Percentiles rank a stretch among this genome's conserved stretches.
Evolutionary conservation across 2,329 filamentous ascomycete species (phyloP).

Genomic region (Exophiala bonariae): DNA sequence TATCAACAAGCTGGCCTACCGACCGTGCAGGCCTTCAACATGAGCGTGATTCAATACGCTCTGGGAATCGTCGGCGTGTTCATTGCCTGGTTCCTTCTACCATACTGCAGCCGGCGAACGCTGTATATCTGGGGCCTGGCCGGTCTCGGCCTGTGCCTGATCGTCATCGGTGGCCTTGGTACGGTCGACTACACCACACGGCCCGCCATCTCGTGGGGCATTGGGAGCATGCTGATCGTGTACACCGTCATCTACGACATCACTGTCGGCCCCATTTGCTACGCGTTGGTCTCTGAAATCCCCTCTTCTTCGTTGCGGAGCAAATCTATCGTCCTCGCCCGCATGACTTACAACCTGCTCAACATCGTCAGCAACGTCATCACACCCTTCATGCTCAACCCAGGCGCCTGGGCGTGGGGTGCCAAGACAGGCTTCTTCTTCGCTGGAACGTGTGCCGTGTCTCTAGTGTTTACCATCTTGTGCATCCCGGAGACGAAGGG

Average conservation of each 20-base stretch:
- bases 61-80: constrained; percentile 32
- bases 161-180: constrained; percentile 30
- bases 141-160: constrained; percentile 40
- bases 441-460: constrained; percentile 33
- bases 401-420: constrained; percentile 32
- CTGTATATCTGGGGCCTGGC: constrained; percentile 53
- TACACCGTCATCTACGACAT: constrained; percentile 57
- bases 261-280: constrained; percentile 56
- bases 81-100: constrained; percentile 29
- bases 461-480: constrained; percentile 34
- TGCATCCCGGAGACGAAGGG: constrained; percentile 16
- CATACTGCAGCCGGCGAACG: constrained; percentile 32
- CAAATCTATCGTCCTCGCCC: constrained; percentile 56
- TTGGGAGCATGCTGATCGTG: constrained; percentile 40
- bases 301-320: constrained; percentile 55
- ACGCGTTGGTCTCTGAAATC: constrained; percentile 53
- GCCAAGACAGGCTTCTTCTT: constrained; percentile 38
- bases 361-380: constrained; percentile 48
- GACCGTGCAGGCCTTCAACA: constrained; percentile 35
- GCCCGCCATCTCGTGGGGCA: constrained; percentile 5
- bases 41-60: constrained; percentile 36
- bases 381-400: constrained; percentile 31
- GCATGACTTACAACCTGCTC: constrained; percentile 51
- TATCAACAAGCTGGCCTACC: constrained; percentile 34
- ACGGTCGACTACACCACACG: constrained; percentile 21